Percentiles rank a stretch among this genome's conserved stretches.
Conservation (phyloP, 176 grass and related monocot genomes). For the Lolium perenne region DNA sequence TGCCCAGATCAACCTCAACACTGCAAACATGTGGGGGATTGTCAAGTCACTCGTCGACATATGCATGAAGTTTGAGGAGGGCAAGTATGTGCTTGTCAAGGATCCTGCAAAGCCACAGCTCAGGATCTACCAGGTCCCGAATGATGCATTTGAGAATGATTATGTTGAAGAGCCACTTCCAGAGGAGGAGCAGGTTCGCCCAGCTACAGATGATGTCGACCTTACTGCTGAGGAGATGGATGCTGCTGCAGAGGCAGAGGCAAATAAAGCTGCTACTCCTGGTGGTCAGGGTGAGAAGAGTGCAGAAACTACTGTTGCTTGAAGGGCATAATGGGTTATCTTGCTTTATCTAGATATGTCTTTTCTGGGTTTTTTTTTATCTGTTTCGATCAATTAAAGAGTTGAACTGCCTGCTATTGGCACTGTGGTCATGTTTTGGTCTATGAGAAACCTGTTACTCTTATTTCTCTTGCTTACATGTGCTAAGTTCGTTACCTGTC, state of each 20-base stretch:
- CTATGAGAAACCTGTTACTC: too few species aligned
- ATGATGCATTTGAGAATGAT: conserved; percentile 88
- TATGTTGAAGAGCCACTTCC: conserved; percentile 94
- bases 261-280: conserved; percentile 24
- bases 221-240: conserved; percentile 60
- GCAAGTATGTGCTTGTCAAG: conserved; percentile 88
- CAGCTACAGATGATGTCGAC: conserved; percentile 55
- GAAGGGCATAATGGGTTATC: conserved; percentile 37
- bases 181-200: conserved; percentile 84
- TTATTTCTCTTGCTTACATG: too few species aligned
- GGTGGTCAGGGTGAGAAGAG: conserved; percentile 50
- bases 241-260: conserved; percentile 68
- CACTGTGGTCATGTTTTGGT: too few species aligned
- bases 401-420: conserved; percentile 21
- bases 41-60: conserved; percentile 89
- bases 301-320: conserved; percentile 45
- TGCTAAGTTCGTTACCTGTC: too few species aligned
- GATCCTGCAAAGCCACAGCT: conserved; percentile 80
- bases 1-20: conserved; percentile 84
- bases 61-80: conserved; percentile 85
- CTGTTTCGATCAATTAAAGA: conserved; percentile 25
- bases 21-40: conserved; percentile 89
- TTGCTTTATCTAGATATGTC: conserved; percentile 25
- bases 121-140: conserved; percentile 77
- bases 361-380: conserved; percentile 26